A percentile compares a stretch with the other conserved stretches of the same genome.
phyloP scores from a whole-genome alignment of 768 basidiomycete genomes.

The Obba rivulosa region DNA sequence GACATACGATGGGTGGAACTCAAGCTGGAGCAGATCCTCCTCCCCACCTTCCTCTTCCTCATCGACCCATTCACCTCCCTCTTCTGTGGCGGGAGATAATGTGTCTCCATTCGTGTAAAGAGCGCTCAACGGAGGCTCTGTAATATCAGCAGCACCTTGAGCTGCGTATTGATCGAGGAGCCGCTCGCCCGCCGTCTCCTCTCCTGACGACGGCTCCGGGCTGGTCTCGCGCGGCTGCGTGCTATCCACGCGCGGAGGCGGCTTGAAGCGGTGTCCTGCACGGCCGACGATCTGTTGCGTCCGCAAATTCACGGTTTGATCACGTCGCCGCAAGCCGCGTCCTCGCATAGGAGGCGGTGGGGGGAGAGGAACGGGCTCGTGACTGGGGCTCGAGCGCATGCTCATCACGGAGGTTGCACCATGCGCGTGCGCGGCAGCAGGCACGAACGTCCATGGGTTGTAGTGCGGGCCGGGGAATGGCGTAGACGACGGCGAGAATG shows the following conservation, averaged over 20 bases:
- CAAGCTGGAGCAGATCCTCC: conserved; percentile 67
- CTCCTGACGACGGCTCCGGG: conserved; percentile 63
- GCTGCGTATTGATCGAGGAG: conserved; percentile 19
- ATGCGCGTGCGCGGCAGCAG: conserved; percentile 29
- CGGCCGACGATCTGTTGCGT: conserved; percentile 13
- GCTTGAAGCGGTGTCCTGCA: conserved; percentile 38
- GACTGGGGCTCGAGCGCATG: conserved; percentile 66
- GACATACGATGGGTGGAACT: conserved; percentile 71
- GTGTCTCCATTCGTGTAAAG: conserved; percentile 8
- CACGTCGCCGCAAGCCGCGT: conserved; percentile 40
- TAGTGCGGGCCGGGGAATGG: conserved; percentile 63
- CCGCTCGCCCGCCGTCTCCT: conserved; percentile 74
- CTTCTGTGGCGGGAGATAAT: conserved; percentile 28
- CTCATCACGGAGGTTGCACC: conserved; percentile 46
- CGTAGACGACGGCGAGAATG: conserved; percentile 70
- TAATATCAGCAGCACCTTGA: conserved; percentile 20
- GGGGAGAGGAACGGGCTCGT: conserved; percentile 57
- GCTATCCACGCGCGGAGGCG: conserved; percentile 75
- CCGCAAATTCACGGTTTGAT: conserved; percentile 32
- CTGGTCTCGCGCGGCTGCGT: conserved; percentile 81
- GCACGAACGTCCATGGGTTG: conserved; percentile 71
- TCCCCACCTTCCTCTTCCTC: conserved; percentile 63
- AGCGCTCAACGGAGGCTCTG: conserved; percentile 8
- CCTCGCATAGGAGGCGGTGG: conserved; percentile 43
- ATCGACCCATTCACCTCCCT: conserved; percentile 63